A percentile compares a stretch with the other conserved stretches of the same genome.
Conservation (phyloP, 768 basidiomycete genomes). For the Suillus placidus region DNA sequence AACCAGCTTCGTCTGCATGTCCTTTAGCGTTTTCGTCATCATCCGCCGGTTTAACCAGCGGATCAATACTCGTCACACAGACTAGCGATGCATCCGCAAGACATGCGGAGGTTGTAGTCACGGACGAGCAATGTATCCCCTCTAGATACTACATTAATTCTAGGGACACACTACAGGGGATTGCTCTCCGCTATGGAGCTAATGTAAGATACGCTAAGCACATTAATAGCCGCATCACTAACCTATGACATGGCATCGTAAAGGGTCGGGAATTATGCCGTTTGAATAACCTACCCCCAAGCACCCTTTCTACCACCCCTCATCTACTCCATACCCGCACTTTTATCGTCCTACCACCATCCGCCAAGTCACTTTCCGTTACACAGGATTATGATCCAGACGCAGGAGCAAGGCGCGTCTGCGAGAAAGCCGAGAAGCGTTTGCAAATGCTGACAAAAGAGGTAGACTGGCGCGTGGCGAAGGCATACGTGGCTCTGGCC, state of each 20-base stretch:
- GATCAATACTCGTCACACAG: background rate
- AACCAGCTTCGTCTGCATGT: conserved; percentile 10
- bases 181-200: conserved; percentile 60
- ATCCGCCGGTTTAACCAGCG: background rate
- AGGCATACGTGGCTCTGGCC: conserved; percentile 71
- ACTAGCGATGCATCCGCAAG: conserved; percentile 8
- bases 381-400: conserved; percentile 40
- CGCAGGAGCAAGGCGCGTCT: conserved; percentile 45
- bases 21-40: background rate
- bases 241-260: background rate
- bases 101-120: background rate
- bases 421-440: conserved; percentile 60
- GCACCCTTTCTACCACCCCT: conserved; percentile 68
- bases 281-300: conserved; percentile 66
- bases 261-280: conserved; percentile 64
- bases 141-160: conserved; percentile 56
- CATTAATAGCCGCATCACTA: background rate
- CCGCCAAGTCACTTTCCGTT: conserved; percentile 28
- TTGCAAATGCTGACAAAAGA: conserved; percentile 71
- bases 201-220: conserved; percentile 50
- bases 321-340: conserved; percentile 73
- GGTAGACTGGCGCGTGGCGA: conserved; percentile 64
- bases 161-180: conserved; percentile 65
- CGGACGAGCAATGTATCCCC: conserved; percentile 14
- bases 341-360: conserved; percentile 55